A percentile compares a stretch with the other conserved stretches of the same genome.
Evolutionary conservation across 176 grass and related monocot species (phyloP).

Genomic region (Juncus effusus): DNA sequence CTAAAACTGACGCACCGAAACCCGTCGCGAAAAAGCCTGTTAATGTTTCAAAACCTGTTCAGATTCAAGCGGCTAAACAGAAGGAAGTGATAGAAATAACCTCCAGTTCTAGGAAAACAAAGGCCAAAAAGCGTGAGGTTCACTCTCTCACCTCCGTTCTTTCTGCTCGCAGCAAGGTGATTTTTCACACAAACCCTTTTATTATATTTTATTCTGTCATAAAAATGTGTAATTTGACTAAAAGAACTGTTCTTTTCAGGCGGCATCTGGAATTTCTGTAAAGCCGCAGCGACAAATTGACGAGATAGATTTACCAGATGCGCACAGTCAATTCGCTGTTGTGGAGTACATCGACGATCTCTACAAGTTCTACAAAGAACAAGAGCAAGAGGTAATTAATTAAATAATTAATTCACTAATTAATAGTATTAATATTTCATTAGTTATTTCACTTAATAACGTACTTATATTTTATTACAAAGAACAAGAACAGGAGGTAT

Average conservation of each 20-base stretch:
- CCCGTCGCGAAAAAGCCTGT: slow-evolving; percentile 35
- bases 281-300: slow-evolving; percentile 38
- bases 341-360: slow-evolving; percentile 88
- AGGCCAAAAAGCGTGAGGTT: slow-evolving; percentile 63
- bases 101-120: slow-evolving; percentile 35
- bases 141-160: slow-evolving; percentile 73
- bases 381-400: slow-evolving; percentile 21
- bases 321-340: slow-evolving; percentile 55
- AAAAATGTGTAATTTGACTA: neutral
- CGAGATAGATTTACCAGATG: slow-evolving; percentile 70
- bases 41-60: too few relatives aligned
- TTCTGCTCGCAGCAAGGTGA: slow-evolving; percentile 82
- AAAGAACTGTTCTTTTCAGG: slow-evolving; percentile 30
- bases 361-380: slow-evolving; percentile 72
- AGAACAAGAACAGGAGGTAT: too few relatives aligned
- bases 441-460: too few relatives aligned
- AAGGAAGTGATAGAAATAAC: slow-evolving; percentile 55
- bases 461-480: too few relatives aligned
- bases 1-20: slow-evolving; percentile 30
- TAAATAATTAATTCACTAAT: too few relatives aligned
- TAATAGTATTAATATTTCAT: too few relatives aligned
- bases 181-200: neutral
- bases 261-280: slow-evolving; percentile 42
- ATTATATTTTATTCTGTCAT: neutral
- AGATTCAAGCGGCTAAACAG: slow-evolving; percentile 14